Conservation (phyloP, 768 basidiomycete genomes). For the Nidularia sp. region DNA sequence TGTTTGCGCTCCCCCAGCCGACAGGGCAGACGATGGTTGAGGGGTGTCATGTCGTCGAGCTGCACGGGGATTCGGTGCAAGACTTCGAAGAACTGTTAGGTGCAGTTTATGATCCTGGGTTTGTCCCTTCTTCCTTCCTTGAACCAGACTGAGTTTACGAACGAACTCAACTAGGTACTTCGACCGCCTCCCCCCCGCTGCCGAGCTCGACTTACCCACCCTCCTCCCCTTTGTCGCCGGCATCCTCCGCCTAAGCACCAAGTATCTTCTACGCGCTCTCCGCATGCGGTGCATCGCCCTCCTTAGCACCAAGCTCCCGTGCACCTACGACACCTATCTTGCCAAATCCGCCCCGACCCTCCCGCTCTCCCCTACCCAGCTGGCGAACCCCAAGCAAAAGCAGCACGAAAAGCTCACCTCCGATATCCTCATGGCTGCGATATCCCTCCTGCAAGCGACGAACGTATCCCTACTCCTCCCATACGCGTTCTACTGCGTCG, state of each 20-base stretch:
- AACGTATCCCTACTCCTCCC: conserved; percentile 37
- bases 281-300: conserved; percentile 49
- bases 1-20: conserved; percentile 58
- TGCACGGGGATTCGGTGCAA: conserved; percentile 37
- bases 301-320: conserved; percentile 35
- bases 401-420: conserved; percentile 25
- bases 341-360: conserved; percentile 14
- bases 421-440: conserved; percentile 38
- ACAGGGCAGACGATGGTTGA: conserved; percentile 35
- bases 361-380: background rate
- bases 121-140: conserved; percentile 5
- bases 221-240: conserved; percentile 44
- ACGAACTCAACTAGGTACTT: conserved; percentile 23
- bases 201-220: conserved; percentile 30
- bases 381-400: background rate
- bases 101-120: conserved; percentile 51
- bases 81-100: conserved; percentile 48
- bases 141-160: background rate
- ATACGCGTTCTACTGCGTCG: conserved; percentile 46
- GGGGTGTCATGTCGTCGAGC: conserved; percentile 44
- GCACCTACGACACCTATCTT: conserved; percentile 32
- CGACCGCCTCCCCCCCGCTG: conserved; percentile 23
- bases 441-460: conserved; percentile 37
- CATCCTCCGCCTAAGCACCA: conserved; percentile 60
- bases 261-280: conserved; percentile 52